phyloP scores from a whole-genome alignment of 805 yeast genomes.

The Scheffersomyces amazonensis region DNA sequence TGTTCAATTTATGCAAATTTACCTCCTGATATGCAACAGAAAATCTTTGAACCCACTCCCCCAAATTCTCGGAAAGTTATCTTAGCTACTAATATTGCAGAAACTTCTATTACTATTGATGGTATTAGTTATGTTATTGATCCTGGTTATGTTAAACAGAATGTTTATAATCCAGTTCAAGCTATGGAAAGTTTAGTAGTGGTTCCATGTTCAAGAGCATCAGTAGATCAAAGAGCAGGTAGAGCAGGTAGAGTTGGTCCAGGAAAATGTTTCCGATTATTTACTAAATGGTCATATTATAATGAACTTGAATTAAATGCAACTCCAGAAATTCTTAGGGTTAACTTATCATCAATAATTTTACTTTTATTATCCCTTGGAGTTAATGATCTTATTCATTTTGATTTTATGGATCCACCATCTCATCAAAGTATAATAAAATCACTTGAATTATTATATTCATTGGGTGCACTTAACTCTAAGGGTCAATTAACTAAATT shows the following conservation, averaged over 20 bases:
- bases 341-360: constrained; percentile 74
- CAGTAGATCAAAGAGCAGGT: constrained; percentile 47
- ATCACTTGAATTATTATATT: constrained; percentile 78
- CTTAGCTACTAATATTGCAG: constrained; percentile 88
- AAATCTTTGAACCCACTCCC: constrained; percentile 87
- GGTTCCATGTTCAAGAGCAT: constrained; percentile 44
- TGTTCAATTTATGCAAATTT: constrained; percentile 91
- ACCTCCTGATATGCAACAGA: constrained; percentile 78
- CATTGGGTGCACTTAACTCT: constrained; percentile 81
- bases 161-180: constrained; percentile 37
- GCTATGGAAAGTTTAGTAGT: constrained; percentile 47
- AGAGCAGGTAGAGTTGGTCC: constrained; percentile 49
- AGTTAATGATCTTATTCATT: constrained; percentile 72
- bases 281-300: constrained; percentile 77
- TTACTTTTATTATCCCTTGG: constrained; percentile 80
- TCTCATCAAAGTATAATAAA: constrained; percentile 66
- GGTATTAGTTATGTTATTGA: constrained; percentile 43
- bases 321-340: constrained; percentile 88
- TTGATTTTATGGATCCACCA: constrained; percentile 93
- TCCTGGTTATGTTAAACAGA: constrained; percentile 45
- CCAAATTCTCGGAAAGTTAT: constrained; percentile 77
- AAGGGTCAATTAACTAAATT: constrained; percentile 72
- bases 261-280: constrained; percentile 65
- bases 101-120: constrained; percentile 45
- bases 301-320: constrained; percentile 78